Percentiles rank a stretch among this genome's conserved stretches.
Conservation (phyloP, 1,139 yeast species). For the Pichia norvegensis region DNA sequence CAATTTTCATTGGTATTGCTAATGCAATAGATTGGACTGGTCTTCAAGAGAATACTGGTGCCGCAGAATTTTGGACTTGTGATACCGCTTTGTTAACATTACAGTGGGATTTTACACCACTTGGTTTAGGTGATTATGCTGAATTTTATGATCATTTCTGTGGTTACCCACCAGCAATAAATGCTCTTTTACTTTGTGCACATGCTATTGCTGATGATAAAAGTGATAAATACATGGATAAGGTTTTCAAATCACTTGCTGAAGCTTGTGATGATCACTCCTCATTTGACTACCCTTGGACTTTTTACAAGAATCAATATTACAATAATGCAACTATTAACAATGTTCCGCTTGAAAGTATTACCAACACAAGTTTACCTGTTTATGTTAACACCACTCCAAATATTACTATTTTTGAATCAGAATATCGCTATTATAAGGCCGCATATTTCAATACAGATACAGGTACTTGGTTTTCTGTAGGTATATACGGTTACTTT, state of each 20-base stretch:
- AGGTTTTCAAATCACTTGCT: slow-evolving; percentile 16
- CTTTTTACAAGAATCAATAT: slow-evolving; percentile 16
- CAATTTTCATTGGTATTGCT: slow-evolving; percentile 34
- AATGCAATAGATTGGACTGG: slow-evolving; percentile 41
- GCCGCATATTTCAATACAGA: slow-evolving; percentile 19
- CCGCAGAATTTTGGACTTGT: slow-evolving; percentile 15
- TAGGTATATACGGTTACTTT: slow-evolving; percentile 37
- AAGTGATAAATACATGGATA: slow-evolving; percentile 7
- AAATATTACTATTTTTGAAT: slow-evolving; percentile 8
- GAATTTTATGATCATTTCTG: slow-evolving; percentile 16
- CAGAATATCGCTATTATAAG: slow-evolving; percentile 10
- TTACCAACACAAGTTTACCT: slow-evolving; percentile 14
- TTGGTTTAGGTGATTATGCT: slow-evolving; percentile 3
- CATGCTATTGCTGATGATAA: slow-evolving; percentile 14
- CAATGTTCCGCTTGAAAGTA: slow-evolving; percentile 3
- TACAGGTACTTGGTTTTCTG: slow-evolving; percentile 26
- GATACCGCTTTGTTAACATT: slow-evolving; percentile 1
- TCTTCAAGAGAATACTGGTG: slow-evolving; percentile 28
- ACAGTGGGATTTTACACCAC: slow-evolving; percentile 11
- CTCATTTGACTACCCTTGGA: slow-evolving; percentile 10
- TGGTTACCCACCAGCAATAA: slow-evolving; percentile 24
- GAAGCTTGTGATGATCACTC: slow-evolving; percentile 15
- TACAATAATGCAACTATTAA: slow-evolving; percentile 25
- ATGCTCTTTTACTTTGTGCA: slow-evolving; percentile 24
- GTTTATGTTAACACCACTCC: slow-evolving; percentile 15